Evolutionary conservation across 1,139 yeast genomes (phyloP), one percentile per base, ranked within the genome.

Genomic region (Saccharomyces hybrid): DNA sequence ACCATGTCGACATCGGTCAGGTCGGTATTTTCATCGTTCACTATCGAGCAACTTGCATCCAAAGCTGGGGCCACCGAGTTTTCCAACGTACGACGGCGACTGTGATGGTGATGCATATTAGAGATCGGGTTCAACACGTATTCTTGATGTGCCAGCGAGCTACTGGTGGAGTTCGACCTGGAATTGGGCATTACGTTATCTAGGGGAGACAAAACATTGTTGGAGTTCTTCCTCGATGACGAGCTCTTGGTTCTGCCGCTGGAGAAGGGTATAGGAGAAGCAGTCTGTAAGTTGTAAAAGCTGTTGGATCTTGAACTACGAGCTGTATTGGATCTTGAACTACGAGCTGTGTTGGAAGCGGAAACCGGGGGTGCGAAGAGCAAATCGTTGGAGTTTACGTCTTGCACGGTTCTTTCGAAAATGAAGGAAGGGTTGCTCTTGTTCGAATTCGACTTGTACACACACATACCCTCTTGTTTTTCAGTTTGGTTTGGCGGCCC

Each of bases 51-150:
- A 27, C 91, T 79, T 8, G 91, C 91, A 65, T 88, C 96, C 65
- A 89, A 75, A 8, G 90, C 90, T 2, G 96, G 90, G 1, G 96
- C 90, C 52, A 88, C 86, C 62, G 75, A 82, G 69, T 88, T 89
- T 66, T 88, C 86, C 48, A 74, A 68, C n/a, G 80, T 75, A 60
- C 78, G 75, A 60, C 80, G 84, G 26, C 78, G 67, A 21, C 78
- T 78, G 46, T 59, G 60, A 46, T 61, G 59, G 19, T 57, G 53
- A 42, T 59, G 58, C 51, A 49, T 50, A 19, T 9, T 46, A 49
- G 46, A 50, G 34, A 50, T 54, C 52, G 26, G 56, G 57, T 27
- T 54, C 52, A 31, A 47, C 51, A 26, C 52, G 51, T 27, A 51
- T 52, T 49, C 49, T 26, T 47, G 29, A 9, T 28, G 19, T 16